phyloP scores from a whole-genome alignment of 495 filamentous ascomycete species.

The Penicillium bialowiezense region DNA sequence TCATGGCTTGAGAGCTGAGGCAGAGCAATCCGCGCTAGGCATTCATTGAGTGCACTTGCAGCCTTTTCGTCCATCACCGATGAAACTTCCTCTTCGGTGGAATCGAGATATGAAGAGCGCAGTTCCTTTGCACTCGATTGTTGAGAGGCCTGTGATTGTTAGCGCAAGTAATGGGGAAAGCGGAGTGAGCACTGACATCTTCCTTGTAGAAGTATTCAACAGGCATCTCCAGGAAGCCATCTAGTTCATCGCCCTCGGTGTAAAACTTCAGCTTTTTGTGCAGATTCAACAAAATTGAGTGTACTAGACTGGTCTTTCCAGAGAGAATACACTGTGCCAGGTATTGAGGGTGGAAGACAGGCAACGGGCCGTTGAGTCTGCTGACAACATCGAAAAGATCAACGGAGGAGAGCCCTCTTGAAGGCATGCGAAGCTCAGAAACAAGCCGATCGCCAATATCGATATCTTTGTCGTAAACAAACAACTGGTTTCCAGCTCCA shows the following conservation, averaged over 20 bases:
- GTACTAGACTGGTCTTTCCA: constrained; percentile 72
- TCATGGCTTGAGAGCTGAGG: constrained; percentile 84
- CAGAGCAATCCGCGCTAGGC: constrained; percentile 68
- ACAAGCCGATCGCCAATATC: constrained; percentile 62
- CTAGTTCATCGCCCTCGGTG: constrained; percentile 76
- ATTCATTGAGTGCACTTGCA: constrained; percentile 70
- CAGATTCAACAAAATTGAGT: constrained; percentile 71
- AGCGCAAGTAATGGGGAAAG: constrained; percentile 10
- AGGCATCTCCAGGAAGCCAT: constrained; percentile 73
- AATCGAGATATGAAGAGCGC: constrained; percentile 52
- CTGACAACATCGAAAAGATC: constrained; percentile 81
- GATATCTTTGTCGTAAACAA: constrained; percentile 75
- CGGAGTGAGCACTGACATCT: constrained; percentile 34
- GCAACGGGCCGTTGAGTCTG: constrained; percentile 80
- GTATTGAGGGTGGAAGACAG: constrained; percentile 92
- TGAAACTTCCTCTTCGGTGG: constrained; percentile 56
- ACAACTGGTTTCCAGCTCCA: constrained; percentile 90
- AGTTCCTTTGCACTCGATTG: constrained; percentile 48
- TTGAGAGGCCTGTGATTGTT: constrained; percentile 33
- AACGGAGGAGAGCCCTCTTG: constrained; percentile 42
- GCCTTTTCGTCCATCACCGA: constrained; percentile 70
- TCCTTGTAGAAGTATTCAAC: constrained; percentile 68
- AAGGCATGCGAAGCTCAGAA: constrained; percentile 60
- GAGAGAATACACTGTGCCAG: constrained; percentile 83
- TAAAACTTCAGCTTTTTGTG: constrained; percentile 78